Evolutionary conservation across 2,329 filamentous ascomycete species (phyloP).

Genomic region (Fusarium penzigii): DNA sequence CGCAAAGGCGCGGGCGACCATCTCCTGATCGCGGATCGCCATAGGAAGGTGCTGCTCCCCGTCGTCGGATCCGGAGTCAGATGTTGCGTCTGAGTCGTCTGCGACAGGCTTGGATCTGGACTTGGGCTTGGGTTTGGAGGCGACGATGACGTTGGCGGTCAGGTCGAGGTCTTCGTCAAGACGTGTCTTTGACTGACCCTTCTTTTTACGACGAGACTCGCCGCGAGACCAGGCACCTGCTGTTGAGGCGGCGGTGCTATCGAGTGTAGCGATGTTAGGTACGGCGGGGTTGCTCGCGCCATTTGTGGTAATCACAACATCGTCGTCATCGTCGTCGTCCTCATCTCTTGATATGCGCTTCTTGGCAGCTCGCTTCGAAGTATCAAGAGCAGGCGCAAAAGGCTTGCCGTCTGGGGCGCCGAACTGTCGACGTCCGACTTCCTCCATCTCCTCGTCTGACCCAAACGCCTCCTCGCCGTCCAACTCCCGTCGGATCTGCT

Average conservation of each 20-base stretch:
- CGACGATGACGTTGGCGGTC: conserved; percentile 36
- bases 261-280: conserved; percentile 19
- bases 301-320: conserved; percentile 31
- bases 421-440: conserved; percentile 71
- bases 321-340: conserved; percentile 29
- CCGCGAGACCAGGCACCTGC: conserved; percentile 46
- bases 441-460: conserved; percentile 52
- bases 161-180: conserved; percentile 42
- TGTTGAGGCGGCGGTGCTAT: conserved; percentile 25
- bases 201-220: conserved; percentile 41
- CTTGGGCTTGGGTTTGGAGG: conserved; percentile 34
- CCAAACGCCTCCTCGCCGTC: conserved; percentile 59
- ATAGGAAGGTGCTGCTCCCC: conserved; percentile 55
- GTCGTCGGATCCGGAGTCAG: conserved; percentile 48
- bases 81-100: conserved; percentile 34
- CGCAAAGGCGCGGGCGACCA: conserved; percentile 83
- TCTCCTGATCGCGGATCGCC: conserved; percentile 61
- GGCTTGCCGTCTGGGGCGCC: conserved; percentile 48
- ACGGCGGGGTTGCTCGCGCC: conserved; percentile 17
- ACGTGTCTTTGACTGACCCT: conserved; percentile 32
- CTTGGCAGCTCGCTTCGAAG: conserved; percentile 30
- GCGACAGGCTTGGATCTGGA: conserved; percentile 19
- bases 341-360: conserved; percentile 27
- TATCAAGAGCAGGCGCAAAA: conserved; percentile 33
- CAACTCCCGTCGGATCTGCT: conserved; percentile 70